These are phyloP conservation scores for Xylaria sp. DNA, from an alignment of 2,329 filamentous ascomycete species.

Conservation along the genomic window DNA sequence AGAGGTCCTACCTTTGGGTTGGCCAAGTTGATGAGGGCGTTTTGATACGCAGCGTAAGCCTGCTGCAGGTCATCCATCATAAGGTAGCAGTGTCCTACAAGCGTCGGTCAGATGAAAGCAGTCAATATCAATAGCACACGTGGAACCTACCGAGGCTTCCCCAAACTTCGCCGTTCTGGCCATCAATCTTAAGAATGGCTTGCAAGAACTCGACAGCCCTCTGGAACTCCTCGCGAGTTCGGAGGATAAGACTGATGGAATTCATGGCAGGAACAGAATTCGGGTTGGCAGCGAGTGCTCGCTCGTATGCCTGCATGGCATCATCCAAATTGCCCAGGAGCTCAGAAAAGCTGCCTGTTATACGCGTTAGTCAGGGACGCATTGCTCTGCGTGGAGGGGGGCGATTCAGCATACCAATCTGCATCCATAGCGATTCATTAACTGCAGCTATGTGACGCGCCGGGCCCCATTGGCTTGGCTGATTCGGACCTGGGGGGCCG, in stretches of 20 bases:
- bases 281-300: constrained; percentile 78
- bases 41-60: constrained; percentile 93
- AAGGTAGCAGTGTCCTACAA: constrained; percentile 84
- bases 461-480: constrained; percentile 53
- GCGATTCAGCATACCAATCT: constrained; percentile 64
- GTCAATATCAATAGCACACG: not conserved
- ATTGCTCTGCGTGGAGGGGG: not conserved
- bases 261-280: constrained; percentile 91
- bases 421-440: constrained; percentile 87
- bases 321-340: constrained; percentile 83
- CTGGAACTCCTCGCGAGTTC: constrained; percentile 87
- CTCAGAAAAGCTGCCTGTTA: constrained; percentile 74
- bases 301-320: constrained; percentile 85
- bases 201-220: constrained; percentile 92
- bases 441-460: constrained; percentile 70
- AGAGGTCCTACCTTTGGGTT: constrained; percentile 72
- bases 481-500: constrained; percentile 50
- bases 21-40: constrained; percentile 84
- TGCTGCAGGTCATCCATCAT: constrained; percentile 99
- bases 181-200: constrained; percentile 84
- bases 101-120: constrained; percentile 18
- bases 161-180: constrained; percentile 90
- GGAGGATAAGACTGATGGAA: constrained; percentile 83
- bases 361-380: constrained; percentile 23
- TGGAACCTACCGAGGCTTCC: constrained; percentile 71